Base-by-base conservation (phyloP, 495 filamentous ascomycete genomes). In the Penicillium roqueforti region DNA sequence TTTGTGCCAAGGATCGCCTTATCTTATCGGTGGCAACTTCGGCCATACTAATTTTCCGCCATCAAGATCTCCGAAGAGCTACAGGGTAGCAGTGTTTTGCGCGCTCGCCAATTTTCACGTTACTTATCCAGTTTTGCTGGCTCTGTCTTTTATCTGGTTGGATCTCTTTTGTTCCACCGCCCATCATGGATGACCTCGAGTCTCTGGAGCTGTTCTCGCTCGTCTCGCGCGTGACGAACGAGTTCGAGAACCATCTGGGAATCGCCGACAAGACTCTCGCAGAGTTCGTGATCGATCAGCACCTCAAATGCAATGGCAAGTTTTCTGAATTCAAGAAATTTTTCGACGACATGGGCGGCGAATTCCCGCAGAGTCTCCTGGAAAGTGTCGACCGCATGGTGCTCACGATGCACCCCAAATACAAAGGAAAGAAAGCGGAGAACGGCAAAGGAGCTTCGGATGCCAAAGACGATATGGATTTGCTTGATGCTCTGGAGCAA, bases 231-330 rank as follows among this genome's bases (percentile, higher is more conserved):
- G 89, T 98, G 60, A 96, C 90, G 32, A 90, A 86, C 28, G 93
- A 98, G 74, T 77, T 97, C 39, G 86, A 91, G 59, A 98, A 98
- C 71, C 88, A 98, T 72, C 72, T 98, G 49, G 91, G 92, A 29
- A 85, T 97, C 63, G 87, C 77, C 69, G 92, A 98, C 67, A 96
- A 95, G 74, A 96, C 90, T 1, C 77, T 97, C 16, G 91, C 93
- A 46, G 93, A 97, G 69, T 98, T 95, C 67, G 80, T 97, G 51
- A 96, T 98, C 59, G 88, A 85, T 55, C 88, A 95, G 59, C 89
- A 95, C 60, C 65, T 87, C 61, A 83, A 91, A 83, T 89, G 84
- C 74, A 59, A 55, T 46, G 72, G 70, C 16, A 79, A 77, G 3
- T 74, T 88, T 42, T 65, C 76, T 14, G 83, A 87, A 5, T 96